Evolutionary conservation across 345 rosid genomes (phyloP).

Genomic region (Ceriops zippeliana): DNA sequence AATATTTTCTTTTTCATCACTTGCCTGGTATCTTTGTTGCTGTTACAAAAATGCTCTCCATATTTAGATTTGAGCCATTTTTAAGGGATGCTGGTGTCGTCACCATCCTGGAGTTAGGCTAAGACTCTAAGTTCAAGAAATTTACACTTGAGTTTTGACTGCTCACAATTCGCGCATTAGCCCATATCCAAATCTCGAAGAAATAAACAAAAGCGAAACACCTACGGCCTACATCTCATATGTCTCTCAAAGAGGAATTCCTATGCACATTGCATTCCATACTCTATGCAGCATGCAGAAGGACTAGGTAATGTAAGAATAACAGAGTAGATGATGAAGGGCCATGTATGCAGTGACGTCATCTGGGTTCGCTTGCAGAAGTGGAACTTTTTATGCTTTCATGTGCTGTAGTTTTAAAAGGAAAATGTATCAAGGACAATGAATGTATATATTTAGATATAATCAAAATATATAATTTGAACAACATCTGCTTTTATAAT

Average conservation of each 20-base stretch:
- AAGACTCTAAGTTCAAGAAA: constrained; percentile 8
- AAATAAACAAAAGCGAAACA: neutral
- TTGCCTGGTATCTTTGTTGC: constrained; percentile 28
- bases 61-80: constrained; percentile 14
- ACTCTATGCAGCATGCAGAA: neutral
- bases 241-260: neutral
- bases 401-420: too few relatives aligned
- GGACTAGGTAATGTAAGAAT: neutral
- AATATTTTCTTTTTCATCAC: constrained; percentile 14
- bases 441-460: too few relatives aligned
- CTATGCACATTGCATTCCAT: neutral
- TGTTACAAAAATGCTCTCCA: constrained; percentile 24
- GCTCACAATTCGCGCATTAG: constrained; percentile 16
- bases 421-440: too few relatives aligned
- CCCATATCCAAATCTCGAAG: constrained; percentile 11
- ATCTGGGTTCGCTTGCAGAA: neutral
- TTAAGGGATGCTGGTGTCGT: neutral
- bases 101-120: neutral
- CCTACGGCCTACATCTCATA: constrained; percentile 1
- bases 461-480: too few relatives aligned
- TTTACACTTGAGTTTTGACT: constrained; percentile 6
- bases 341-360: constrained; percentile 9
- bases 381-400: too few relatives aligned
- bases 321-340: neutral
- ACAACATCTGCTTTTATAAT: too few relatives aligned